phyloP scores from a whole-genome alignment of 1,139 yeast species.

The Yamadazyma buinensis region DNA sequence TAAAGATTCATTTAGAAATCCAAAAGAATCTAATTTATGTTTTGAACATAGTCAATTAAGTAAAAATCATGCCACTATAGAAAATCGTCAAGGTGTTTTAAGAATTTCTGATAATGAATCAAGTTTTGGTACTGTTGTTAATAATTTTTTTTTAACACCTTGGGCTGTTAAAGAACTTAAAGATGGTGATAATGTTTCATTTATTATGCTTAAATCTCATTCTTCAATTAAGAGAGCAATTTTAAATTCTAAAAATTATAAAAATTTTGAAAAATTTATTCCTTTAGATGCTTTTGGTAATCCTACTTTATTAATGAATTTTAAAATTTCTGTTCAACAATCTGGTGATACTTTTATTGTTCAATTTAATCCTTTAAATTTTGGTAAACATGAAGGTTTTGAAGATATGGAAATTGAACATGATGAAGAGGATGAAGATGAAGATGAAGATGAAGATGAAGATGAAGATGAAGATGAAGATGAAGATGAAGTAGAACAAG shows the following conservation, averaged over 20 bases:
- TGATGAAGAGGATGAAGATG: conserved; percentile 6
- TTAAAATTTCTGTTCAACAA: conserved; percentile 13
- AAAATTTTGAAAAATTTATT: conserved; percentile 8
- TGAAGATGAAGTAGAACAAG: conserved; percentile 6
- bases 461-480: conserved; percentile 3
- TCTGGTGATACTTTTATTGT: background rate
- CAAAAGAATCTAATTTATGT: conserved; percentile 21
- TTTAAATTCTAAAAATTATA: background rate
- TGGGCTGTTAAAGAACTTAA: conserved; percentile 13
- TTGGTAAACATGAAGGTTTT: background rate
- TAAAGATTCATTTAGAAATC: conserved; percentile 20
- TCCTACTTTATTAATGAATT: conserved; percentile 24
- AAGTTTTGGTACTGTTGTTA: conserved; percentile 40
- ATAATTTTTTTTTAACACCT: conserved; percentile 23
- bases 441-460: background rate
- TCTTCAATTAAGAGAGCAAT: conserved; percentile 13
- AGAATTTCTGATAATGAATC: conserved; percentile 28
- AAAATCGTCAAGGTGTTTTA: conserved; percentile 15
- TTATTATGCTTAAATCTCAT: conserved; percentile 30
- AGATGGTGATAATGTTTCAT: conserved; percentile 27
- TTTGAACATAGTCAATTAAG: conserved; percentile 28
- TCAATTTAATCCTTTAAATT: background rate
- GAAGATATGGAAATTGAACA: conserved; percentile 6
- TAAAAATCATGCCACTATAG: conserved; percentile 24
- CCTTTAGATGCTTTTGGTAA: conserved; percentile 22